These are phyloP conservation scores for Aspergillus fumigatus DNA, from an alignment of 2,329 filamentous ascomycete genomes.

Conservation along the genomic window DNA sequence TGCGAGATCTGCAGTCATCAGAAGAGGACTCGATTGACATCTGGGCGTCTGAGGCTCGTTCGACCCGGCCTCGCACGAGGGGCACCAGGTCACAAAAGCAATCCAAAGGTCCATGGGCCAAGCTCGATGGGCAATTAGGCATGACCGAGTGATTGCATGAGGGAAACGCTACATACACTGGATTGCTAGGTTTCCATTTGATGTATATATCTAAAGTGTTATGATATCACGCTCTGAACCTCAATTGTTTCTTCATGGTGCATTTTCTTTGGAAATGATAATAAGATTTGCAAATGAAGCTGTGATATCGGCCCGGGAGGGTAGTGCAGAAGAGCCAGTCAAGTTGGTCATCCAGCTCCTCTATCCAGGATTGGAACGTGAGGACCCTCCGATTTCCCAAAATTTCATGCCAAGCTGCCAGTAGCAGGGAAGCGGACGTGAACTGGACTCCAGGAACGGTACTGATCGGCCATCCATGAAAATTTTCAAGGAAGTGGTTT, in stretches of 20 bases:
- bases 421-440: neutral
- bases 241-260: neutral
- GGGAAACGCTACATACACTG: neutral
- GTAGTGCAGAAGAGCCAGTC: neutral
- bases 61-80: constrained; percentile 15
- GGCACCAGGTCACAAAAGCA: constrained; percentile 19
- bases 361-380: neutral
- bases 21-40: constrained; percentile 23
- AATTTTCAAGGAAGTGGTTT: neutral
- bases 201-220: neutral
- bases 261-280: neutral
- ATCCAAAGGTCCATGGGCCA: constrained; percentile 33
- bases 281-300: constrained; percentile 1
- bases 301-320: neutral
- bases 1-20: constrained; percentile 11
- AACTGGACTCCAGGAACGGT: neutral
- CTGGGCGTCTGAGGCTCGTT: constrained; percentile 28
- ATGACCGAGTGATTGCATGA: constrained; percentile 11
- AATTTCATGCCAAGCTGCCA: neutral
- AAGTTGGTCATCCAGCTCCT: neutral
- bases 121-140: constrained; percentile 33
- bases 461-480: neutral
- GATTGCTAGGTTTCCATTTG: neutral
- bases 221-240: neutral
- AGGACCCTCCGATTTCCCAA: constrained; percentile 1